Evolutionary conservation across 2,329 filamentous ascomycete genomes (phyloP).

Genomic region (Setomelanomma holmii): DNA sequence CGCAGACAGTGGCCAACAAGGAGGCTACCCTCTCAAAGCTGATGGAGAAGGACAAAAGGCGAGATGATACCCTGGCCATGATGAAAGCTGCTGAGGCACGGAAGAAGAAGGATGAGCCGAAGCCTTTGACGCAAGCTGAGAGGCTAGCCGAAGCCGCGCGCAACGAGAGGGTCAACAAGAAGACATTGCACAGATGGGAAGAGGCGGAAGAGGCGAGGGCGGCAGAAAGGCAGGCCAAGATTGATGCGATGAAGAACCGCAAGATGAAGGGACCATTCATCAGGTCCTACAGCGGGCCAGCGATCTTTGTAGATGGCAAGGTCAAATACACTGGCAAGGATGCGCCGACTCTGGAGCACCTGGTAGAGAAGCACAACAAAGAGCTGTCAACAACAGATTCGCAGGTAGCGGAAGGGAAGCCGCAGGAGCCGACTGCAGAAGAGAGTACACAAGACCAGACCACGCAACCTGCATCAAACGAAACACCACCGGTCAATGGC

Average conservation of each 20-base stretch:
- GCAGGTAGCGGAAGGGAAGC: constrained; percentile 3
- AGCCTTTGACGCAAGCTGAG: constrained; percentile 85
- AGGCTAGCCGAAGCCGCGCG: constrained; percentile 80
- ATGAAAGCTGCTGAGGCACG: constrained; percentile 68
- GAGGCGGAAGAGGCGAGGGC: constrained; percentile 88
- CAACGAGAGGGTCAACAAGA: constrained; percentile 85
- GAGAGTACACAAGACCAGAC: constrained; percentile 6
- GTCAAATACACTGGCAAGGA: constrained; percentile 70
- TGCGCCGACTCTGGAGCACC: constrained; percentile 43
- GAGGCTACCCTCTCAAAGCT: constrained; percentile 70
- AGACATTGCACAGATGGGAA: constrained; percentile 92
- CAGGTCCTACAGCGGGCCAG: constrained; percentile 91
- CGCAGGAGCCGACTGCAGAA: background rate
- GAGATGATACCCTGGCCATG: constrained; percentile 71
- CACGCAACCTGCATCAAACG: background rate
- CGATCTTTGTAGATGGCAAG: constrained; percentile 79
- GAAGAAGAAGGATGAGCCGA: constrained; percentile 77
- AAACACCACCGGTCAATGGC: constrained; percentile 3
- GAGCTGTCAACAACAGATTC: constrained; percentile 20
- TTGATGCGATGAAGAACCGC: constrained; percentile 87
- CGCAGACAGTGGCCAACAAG: constrained; percentile 68
- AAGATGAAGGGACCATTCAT: constrained; percentile 88
- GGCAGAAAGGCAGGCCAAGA: constrained; percentile 79
- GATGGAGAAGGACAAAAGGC: constrained; percentile 73
- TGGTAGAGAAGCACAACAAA: constrained; percentile 47